Percentiles rank a stretch among this genome's conserved stretches.
These are phyloP conservation scores for Terana coerulea DNA, from an alignment of 768 basidiomycete genomes.

Conservation along the genomic window DNA sequence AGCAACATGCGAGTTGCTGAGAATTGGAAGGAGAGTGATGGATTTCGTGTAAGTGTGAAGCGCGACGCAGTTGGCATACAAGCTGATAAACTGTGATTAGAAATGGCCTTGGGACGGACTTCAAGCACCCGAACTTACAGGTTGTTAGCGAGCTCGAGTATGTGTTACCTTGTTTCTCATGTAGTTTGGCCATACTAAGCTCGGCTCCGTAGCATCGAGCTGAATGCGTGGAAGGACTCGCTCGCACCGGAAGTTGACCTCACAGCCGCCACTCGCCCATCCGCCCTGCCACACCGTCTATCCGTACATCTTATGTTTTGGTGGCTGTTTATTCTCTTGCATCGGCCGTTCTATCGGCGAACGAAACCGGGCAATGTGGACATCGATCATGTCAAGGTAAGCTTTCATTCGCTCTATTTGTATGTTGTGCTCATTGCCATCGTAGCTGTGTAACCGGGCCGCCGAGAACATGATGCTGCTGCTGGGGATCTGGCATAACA, in stretches of 20 bases:
- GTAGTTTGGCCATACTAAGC: neutral
- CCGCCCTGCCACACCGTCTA: constrained; percentile 49
- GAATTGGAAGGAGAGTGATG: constrained; percentile 49
- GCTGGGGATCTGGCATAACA: constrained; percentile 42
- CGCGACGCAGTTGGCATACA: neutral
- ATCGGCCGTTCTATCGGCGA: constrained; percentile 43
- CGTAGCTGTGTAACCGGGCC: constrained; percentile 48
- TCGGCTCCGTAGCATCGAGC: constrained; percentile 17
- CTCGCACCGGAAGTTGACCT: constrained; percentile 44
- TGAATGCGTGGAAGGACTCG: constrained; percentile 36
- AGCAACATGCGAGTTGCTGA: constrained; percentile 44
- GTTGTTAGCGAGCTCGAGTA: constrained; percentile 54
- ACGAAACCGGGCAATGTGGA: constrained; percentile 35
- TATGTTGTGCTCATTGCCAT: constrained; percentile 6
- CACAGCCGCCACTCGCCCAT: constrained; percentile 42
- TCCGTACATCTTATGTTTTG: constrained; percentile 55
- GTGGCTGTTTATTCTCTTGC: constrained; percentile 58
- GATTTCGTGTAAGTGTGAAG: constrained; percentile 45
- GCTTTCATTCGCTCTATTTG: constrained; percentile 13
- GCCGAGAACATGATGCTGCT: constrained; percentile 56
- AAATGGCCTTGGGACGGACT: constrained; percentile 40
- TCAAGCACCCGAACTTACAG: constrained; percentile 40
- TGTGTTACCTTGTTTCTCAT: constrained; percentile 16
- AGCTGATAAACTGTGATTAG: constrained; percentile 23
- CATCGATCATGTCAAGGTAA: constrained; percentile 51